These are phyloP conservation scores for Collariella sp. DNA, from an alignment of 495 filamentous ascomycete genomes.

Conservation along the genomic window DNA sequence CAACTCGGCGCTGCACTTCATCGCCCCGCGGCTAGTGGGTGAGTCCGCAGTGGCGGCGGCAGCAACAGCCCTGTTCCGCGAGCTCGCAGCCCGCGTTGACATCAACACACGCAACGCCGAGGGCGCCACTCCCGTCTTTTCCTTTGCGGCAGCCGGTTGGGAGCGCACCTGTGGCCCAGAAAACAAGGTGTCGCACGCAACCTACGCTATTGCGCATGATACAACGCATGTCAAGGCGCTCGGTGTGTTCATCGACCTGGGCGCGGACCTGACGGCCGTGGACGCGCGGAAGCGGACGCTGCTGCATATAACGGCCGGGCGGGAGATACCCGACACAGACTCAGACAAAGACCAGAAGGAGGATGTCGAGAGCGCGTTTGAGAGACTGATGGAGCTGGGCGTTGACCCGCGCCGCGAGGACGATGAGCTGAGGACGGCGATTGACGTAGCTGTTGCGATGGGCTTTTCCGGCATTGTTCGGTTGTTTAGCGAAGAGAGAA, in stretches of 20 bases:
- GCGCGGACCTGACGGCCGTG: background rate
- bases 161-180: background rate
- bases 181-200: background rate
- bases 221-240: background rate
- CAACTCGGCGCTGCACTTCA: constrained; percentile 3
- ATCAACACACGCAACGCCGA: constrained; percentile 6
- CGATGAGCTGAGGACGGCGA: background rate
- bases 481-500: constrained; percentile 6
- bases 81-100: background rate
- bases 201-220: background rate
- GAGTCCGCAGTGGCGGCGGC: background rate
- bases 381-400: constrained; percentile 2
- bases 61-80: background rate
- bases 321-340: background rate
- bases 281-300: background rate
- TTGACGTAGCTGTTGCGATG: constrained; percentile 3
- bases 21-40: constrained; percentile 2
- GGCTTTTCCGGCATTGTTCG: background rate
- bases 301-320: background rate
- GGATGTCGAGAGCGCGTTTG: background rate
- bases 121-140: background rate
- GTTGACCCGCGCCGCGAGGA: background rate
- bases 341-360: background rate
- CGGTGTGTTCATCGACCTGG: background rate
- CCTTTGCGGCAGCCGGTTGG: background rate